These are phyloP conservation scores for Nitzschia sp. DNA, from an alignment of 108 stramenopile species.

Conservation along the genomic window DNA sequence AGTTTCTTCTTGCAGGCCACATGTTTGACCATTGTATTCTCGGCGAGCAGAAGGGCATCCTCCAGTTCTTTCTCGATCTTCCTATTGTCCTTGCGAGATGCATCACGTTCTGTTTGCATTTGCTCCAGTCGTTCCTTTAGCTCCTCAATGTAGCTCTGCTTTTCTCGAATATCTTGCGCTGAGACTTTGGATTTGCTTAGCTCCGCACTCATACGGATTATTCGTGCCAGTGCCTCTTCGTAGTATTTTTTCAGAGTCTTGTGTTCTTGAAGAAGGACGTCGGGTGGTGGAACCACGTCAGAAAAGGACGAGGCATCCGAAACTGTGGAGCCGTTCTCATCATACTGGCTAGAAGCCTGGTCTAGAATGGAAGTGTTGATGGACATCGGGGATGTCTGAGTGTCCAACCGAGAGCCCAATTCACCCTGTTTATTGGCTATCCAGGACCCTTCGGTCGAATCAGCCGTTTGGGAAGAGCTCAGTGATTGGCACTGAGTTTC, in stretches of 20 bases:
- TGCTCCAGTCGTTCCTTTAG: neutral
- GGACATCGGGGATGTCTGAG: slow-evolving; percentile 11
- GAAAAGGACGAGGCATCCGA: slow-evolving; percentile 11
- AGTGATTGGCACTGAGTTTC: slow-evolving; percentile 3
- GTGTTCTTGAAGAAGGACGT: slow-evolving; percentile 1
- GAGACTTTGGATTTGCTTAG: slow-evolving; percentile 8
- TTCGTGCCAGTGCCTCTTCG: slow-evolving; percentile 9
- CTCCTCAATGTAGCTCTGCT: neutral
- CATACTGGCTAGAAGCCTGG: neutral
- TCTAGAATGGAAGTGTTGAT: slow-evolving; percentile 4
- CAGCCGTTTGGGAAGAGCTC: neutral
- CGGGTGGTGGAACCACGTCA: slow-evolving; percentile 4
- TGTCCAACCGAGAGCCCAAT: neutral
- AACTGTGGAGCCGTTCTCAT: neutral
- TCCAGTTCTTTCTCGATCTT: slow-evolving; percentile 1
- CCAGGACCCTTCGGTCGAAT: neutral
- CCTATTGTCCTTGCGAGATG: neutral
- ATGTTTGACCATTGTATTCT: neutral
- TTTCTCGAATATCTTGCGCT: neutral
- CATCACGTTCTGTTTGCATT: slow-evolving; percentile 1
- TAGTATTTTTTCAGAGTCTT: slow-evolving; percentile 10
- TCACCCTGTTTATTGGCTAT: neutral
- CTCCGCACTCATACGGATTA: slow-evolving; percentile 9
- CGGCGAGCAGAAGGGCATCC: slow-evolving; percentile 3
- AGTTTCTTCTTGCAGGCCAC: neutral